Conservation (phyloP, 1,284 basidiomycete genomes). For the Ustilago sp. region DNA sequence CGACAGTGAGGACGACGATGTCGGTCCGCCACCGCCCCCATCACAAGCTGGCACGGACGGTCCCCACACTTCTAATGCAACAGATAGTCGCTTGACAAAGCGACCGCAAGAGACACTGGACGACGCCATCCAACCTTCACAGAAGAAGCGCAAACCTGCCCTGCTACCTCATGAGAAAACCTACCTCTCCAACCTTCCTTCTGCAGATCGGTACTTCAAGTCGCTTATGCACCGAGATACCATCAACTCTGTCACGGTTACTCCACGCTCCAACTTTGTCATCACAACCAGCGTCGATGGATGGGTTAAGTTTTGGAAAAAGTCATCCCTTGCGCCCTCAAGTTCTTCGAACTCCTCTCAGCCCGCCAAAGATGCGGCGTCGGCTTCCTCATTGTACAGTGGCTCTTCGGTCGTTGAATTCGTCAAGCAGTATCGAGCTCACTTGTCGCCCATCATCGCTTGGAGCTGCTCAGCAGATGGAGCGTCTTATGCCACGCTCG, state of each 20-base stretch:
- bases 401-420: conserved; percentile 67
- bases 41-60: background rate
- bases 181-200: conserved; percentile 90
- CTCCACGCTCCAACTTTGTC: conserved; percentile 76
- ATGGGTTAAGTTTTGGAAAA: conserved; percentile 98
- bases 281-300: conserved; percentile 95
- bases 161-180: conserved; percentile 79
- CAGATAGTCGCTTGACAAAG: conserved; percentile 9
- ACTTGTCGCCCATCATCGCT: conserved; percentile 81
- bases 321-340: conserved; percentile 82
- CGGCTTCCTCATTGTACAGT: conserved; percentile 25
- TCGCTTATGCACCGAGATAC: conserved; percentile 98
- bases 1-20: conserved; percentile 14
- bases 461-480: conserved; percentile 93
- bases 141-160: conserved; percentile 36
- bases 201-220: conserved; percentile 92
- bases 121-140: conserved; percentile 1
- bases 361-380: background rate
- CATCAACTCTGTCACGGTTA: conserved; percentile 81
- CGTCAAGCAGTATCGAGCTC: conserved; percentile 77
- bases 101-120: conserved; percentile 9
- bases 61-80: background rate
- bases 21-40: conserved; percentile 32
- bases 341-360: conserved; percentile 78
- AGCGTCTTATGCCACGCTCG: conserved; percentile 83